These are phyloP conservation scores for Moricandia moricandioides DNA, from an alignment of 345 rosid species.

Conservation along the genomic window DNA sequence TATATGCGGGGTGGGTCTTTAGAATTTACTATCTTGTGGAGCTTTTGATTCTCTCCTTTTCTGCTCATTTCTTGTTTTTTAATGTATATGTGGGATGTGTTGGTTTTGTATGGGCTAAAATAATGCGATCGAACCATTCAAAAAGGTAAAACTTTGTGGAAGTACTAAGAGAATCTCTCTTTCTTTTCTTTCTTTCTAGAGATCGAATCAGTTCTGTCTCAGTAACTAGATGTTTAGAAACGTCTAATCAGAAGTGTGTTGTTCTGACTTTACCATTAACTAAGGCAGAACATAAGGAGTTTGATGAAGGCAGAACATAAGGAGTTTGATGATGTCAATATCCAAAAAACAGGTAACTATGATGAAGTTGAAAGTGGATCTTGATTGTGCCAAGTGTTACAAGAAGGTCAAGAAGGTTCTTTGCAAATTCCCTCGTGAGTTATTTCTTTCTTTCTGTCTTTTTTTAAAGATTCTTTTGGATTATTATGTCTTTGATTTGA, in stretches of 20 bases:
- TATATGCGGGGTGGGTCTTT: conserved; percentile 20
- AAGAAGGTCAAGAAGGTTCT: conserved; percentile 74
- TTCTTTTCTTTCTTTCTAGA: conserved; percentile 20
- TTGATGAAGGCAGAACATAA: neutral
- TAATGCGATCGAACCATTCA: neutral
- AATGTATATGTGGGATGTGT: conserved; percentile 15
- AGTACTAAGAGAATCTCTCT: conserved; percentile 16
- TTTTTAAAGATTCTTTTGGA: neutral
- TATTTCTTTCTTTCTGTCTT: neutral
- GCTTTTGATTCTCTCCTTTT: neutral
- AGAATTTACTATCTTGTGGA: neutral
- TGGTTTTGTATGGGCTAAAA: conserved; percentile 25
- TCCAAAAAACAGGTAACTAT: conserved; percentile 46
- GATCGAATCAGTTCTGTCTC: conserved; percentile 24
- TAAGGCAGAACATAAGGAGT: neutral
- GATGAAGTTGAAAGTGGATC: conserved; percentile 74
- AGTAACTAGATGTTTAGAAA: conserved; percentile 6
- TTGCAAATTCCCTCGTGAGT: conserved; percentile 72
- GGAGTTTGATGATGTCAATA: conserved; percentile 3
- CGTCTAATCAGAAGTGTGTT: conserved; percentile 18
- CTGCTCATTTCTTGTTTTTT: neutral
- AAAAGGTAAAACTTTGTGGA: conserved; percentile 12
- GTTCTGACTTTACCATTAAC: neutral
- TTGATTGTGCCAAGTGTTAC: conserved; percentile 61
- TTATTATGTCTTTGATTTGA: neutral